Percentiles rank a stretch among this genome's conserved stretches.
Conservation (phyloP, 2,329 filamentous ascomycete genomes). For the Monilinia vaccinii-corymbosi region DNA sequence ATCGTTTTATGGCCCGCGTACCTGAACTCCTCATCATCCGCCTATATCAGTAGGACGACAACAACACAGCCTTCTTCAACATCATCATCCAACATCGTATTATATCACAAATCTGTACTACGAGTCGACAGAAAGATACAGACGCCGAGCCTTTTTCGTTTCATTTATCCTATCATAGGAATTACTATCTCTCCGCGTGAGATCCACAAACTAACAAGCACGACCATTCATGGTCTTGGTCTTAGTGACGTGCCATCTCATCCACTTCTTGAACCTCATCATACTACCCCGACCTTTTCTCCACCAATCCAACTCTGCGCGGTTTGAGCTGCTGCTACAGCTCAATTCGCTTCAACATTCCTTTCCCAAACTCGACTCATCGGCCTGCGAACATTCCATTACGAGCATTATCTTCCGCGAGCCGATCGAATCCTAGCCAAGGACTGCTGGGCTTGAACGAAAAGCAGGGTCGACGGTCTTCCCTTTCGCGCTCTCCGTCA, state of each 20-base stretch:
- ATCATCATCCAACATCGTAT: constrained; percentile 9
- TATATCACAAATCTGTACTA: not conserved
- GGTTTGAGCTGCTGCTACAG: constrained; percentile 63
- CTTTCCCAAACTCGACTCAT: constrained; percentile 56
- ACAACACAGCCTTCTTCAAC: constrained; percentile 1
- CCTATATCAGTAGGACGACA: not conserved
- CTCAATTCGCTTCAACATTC: constrained; percentile 78
- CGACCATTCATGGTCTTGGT: constrained; percentile 3
- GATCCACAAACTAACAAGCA: constrained; percentile 5
- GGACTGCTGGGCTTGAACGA: constrained; percentile 37
- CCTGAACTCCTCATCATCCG: constrained; percentile 1
- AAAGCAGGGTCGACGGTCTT: constrained; percentile 34
- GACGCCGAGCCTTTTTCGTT: constrained; percentile 4
- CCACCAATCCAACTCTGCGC: constrained; percentile 10
- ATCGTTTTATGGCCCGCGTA: constrained; percentile 5
- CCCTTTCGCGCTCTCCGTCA: constrained; percentile 46
- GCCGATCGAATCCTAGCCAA: constrained; percentile 31
- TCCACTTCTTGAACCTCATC: constrained; percentile 2
- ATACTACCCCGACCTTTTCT: constrained; percentile 8
- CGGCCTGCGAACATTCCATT: constrained; percentile 81
- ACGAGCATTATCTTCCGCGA: constrained; percentile 52
- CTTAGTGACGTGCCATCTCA: constrained; percentile 11
- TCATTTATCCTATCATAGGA: constrained; percentile 11
- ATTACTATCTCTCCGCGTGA: constrained; percentile 4
- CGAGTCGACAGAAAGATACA: not conserved